Percentiles rank a stretch among this genome's conserved stretches.
Evolutionary conservation across 176 grass and related monocot species (phyloP).

Genomic region (Rhipidocladum racemiflorum): DNA sequence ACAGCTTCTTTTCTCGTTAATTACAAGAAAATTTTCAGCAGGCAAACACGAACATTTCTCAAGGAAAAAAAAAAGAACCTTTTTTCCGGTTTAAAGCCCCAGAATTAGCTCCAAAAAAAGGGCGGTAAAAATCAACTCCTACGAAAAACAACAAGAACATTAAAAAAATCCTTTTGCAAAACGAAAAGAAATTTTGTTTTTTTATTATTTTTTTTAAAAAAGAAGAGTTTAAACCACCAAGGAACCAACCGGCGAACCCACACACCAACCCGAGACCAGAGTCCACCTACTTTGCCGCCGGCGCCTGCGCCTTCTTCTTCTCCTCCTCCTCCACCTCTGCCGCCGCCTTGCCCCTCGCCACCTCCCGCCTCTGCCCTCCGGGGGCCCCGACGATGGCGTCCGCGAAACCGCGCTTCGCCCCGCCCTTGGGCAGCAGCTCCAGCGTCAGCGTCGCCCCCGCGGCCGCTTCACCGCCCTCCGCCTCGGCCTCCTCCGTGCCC

Average conservation of each 20-base stretch:
- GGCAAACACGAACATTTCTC: background rate
- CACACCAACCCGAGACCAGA: background rate
- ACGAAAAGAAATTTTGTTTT: background rate
- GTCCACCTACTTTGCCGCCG: constrained; percentile 57
- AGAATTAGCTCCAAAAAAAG: background rate
- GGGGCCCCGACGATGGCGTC: constrained; percentile 38
- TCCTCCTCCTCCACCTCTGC: constrained; percentile 41
- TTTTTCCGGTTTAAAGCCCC: background rate
- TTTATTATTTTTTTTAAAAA: background rate
- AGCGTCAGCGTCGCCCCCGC: constrained; percentile 42
- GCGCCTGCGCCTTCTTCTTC: constrained; percentile 47
- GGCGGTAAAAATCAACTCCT: background rate
- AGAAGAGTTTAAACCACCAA: constrained; percentile 8
- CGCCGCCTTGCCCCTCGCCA: constrained; percentile 20
- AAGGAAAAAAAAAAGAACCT: background rate
- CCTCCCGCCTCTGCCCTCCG: constrained; percentile 33
- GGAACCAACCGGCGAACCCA: background rate
- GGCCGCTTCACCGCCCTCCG: background rate
- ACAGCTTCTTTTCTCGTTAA: background rate
- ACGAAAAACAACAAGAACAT: background rate
- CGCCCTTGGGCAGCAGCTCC: constrained; percentile 55
- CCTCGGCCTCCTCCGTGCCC: constrained; percentile 41
- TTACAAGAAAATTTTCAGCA: background rate
- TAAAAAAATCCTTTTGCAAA: background rate
- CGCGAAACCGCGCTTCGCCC: constrained; percentile 80